Base-by-base conservation (phyloP, 495 filamentous ascomycete genomes). In the Penicillium goetzii region DNA sequence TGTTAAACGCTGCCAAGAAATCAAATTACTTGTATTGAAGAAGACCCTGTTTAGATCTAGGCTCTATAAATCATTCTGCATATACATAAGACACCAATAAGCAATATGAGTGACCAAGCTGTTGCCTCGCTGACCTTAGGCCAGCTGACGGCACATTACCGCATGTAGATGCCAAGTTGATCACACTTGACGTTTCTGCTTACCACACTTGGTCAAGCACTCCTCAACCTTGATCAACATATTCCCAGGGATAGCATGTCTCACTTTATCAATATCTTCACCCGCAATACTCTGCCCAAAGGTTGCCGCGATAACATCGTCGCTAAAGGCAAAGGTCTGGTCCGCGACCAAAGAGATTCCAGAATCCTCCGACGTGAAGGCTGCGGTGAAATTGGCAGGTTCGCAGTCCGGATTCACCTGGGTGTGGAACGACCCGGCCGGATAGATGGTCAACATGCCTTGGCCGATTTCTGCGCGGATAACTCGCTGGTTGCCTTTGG, bases 391-490 rank as follows among this genome's bases (percentile, higher is more conserved):
- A 23, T 66, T 69, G 30, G 73, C 70, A 1, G 70, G 50, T 59
- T 70, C 64, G 28, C 74, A 72, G 70, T 82, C 77, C 23, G 76
- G 78, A 63, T 85, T 84, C 64, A 79, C 73, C 78, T 83, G 82
- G 36, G 79, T 76, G 64, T 84, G 81, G 36, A 84, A 73, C 58
- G 73, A 79, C 4, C 68, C 81, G 8, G 64, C 67, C 12, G 80
- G 83, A 67, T 80, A 85, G 58, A 83, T 75, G 1, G 81, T 85
- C 69, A 83, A 74, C 68, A 76, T 74, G 21, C 78, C 77, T 2
- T 80, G 71, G 11, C 56, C 57, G 14, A 84, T 69, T 12, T 71
- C 74, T 4, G 64, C 47, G 47, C 60, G 40, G 57, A 74, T 72
- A 10, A 69, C 65, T 21, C 47, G 47, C 15, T 51, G 47, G 2